phyloP scores from a whole-genome alignment of 768 basidiomycete species.

The Hypholoma sublateritium region DNA sequence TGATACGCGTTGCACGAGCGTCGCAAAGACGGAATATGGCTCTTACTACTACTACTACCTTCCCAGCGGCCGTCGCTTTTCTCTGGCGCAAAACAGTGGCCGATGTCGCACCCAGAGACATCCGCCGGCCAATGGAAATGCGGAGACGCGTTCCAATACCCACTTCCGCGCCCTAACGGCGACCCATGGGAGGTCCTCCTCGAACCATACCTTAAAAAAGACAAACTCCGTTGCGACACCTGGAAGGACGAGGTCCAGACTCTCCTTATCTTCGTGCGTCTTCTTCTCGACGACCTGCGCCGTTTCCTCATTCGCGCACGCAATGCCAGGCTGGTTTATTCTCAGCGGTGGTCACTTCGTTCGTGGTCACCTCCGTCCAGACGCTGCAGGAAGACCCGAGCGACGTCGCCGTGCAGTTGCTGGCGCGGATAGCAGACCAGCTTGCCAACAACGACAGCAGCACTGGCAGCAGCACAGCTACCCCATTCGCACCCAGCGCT shows the following conservation, averaged over 20 bases:
- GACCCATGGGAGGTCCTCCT: slow-evolving; percentile 7
- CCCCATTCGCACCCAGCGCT: background rate
- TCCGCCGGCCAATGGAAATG: background rate
- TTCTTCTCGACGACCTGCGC: background rate
- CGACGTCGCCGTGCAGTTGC: slow-evolving; percentile 7
- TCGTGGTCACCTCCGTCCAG: slow-evolving; percentile 19
- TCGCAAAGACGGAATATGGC: too few relatives aligned
- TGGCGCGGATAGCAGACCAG: slow-evolving; percentile 9
- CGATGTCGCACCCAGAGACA: background rate
- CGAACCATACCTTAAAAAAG: slow-evolving; percentile 7
- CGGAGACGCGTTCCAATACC: background rate
- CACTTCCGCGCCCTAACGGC: background rate
- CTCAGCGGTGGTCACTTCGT: slow-evolving; percentile 22
- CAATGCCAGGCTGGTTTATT: slow-evolving; percentile 27
- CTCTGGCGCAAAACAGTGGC: too few relatives aligned
- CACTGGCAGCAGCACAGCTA: too few relatives aligned
- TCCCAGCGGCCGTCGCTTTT: too few relatives aligned
- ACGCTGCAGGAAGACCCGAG: slow-evolving; percentile 13
- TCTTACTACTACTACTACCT: too few relatives aligned
- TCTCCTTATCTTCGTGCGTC: slow-evolving; percentile 21
- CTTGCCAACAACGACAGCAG: background rate
- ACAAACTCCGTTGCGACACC: slow-evolving; percentile 14
- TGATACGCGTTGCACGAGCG: too few relatives aligned
- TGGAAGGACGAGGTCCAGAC: slow-evolving; percentile 21
- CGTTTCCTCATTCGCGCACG: background rate